Evolutionary conservation across 148 eudicot genomes (phyloP).

Genomic region (Drosera capensis): DNA sequence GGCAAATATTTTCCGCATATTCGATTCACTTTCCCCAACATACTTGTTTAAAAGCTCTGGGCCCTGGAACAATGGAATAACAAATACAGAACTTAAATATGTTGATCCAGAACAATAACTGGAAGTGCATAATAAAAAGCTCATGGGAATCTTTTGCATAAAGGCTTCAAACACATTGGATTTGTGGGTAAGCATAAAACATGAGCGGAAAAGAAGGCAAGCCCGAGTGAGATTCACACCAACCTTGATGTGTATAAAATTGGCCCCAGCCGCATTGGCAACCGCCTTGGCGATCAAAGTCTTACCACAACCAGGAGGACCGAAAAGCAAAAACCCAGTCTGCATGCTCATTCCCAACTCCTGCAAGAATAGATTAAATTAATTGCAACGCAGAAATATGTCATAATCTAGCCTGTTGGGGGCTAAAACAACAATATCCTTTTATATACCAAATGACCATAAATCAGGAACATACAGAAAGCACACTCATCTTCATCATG

Average conservation of each 20-base stretch:
- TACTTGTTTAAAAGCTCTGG: slow-evolving; percentile 80
- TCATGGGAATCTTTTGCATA: background rate
- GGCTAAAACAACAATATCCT: too few species aligned
- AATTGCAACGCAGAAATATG: too few species aligned
- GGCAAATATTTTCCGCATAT: slow-evolving; percentile 57
- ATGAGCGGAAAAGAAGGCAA: background rate
- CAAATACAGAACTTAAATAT: background rate
- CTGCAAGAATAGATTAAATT: slow-evolving; percentile 23
- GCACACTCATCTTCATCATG: too few species aligned
- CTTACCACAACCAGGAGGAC: slow-evolving; percentile 96
- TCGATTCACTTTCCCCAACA: slow-evolving; percentile 87
- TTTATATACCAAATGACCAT: too few species aligned
- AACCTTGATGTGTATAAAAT: slow-evolving; percentile 86
- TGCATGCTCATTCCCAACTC: slow-evolving; percentile 46
- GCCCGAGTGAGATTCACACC: background rate
- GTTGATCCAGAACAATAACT: background rate
- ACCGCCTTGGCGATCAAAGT: slow-evolving; percentile 93
- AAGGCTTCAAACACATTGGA: too few species aligned
- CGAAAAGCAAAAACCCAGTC: slow-evolving; percentile 79
- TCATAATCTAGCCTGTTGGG: too few species aligned
- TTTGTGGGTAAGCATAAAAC: background rate
- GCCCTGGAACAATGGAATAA: slow-evolving; percentile 26
- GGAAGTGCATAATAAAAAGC: background rate
- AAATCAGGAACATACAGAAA: too few species aligned
- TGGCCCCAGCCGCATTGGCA: slow-evolving; percentile 87